These are phyloP conservation scores for Peronospora tabacina DNA, from an alignment of 352 stramenopile species.

Conservation along the genomic window DNA sequence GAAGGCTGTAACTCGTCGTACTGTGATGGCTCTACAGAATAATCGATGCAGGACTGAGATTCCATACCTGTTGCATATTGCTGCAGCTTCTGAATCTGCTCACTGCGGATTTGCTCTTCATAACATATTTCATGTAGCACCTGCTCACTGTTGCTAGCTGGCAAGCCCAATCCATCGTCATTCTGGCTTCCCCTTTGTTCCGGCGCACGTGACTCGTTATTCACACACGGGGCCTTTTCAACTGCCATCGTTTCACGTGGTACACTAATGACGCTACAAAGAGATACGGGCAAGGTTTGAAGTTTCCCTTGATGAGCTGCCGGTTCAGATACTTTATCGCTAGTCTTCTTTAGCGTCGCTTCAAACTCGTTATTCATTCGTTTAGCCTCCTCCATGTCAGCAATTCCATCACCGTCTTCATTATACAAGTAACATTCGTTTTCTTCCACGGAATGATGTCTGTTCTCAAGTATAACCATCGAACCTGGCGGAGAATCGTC, in stretches of 20 bases:
- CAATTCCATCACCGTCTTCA: constrained; percentile 38
- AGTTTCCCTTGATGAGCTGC: neutral
- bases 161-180: constrained; percentile 23
- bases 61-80: constrained; percentile 8
- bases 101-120: constrained; percentile 19
- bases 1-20: constrained; percentile 1
- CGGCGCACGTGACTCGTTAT: constrained; percentile 12
- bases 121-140: constrained; percentile 19
- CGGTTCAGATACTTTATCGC: neutral
- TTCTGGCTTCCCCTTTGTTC: constrained; percentile 10
- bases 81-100: constrained; percentile 24
- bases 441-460: constrained; percentile 44
- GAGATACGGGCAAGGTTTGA: constrained; percentile 4
- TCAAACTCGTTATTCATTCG: constrained; percentile 64
- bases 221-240: constrained; percentile 9
- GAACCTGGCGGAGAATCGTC: constrained; percentile 32
- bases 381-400: constrained; percentile 58
- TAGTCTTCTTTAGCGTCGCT: constrained; percentile 23
- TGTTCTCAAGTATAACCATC: constrained; percentile 20
- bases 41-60: neutral
- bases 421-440: constrained; percentile 49
- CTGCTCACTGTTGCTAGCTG: constrained; percentile 29
- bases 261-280: constrained; percentile 9
- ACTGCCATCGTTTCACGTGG: constrained; percentile 21
- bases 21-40: constrained; percentile 2